A percentile compares a stretch with the other conserved stretches of the same genome.
Evolutionary conservation across 164 flowering plant species (phyloP).

Genomic region (Chloranthus sessilifolius): DNA sequence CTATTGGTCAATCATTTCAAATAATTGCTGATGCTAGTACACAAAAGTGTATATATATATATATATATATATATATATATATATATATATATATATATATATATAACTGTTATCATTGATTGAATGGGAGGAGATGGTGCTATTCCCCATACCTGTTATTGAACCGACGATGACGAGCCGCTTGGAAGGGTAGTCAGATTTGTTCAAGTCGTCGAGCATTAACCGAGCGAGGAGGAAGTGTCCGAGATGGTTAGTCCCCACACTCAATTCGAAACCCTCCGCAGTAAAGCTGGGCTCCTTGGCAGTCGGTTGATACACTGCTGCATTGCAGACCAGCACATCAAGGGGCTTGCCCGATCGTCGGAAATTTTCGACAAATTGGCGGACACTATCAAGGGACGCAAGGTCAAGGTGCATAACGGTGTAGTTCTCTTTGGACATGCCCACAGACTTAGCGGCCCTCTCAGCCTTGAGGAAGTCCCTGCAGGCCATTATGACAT

Average conservation of each 20-base stretch:
- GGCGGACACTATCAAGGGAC: constrained; percentile 94
- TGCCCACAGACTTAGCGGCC: constrained; percentile 85
- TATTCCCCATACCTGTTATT: constrained; percentile 97
- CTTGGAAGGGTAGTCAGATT: constrained; percentile 86
- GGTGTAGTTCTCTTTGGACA: constrained; percentile 73
- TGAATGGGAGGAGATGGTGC: too few species aligned
- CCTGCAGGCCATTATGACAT: constrained; percentile 92
- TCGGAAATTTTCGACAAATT: constrained; percentile 76
- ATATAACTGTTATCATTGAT: too few species aligned
- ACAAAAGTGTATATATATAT: too few species aligned
- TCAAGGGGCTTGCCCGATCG: constrained; percentile 73
- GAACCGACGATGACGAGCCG: constrained; percentile 94
- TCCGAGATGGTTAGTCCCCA: constrained; percentile 93
- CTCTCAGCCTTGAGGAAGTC: constrained; percentile 94
- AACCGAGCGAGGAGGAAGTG: constrained; percentile 84
- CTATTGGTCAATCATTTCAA: too few species aligned
- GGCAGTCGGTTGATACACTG: constrained; percentile 90
- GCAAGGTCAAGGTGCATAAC: constrained; percentile 94
- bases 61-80: too few species aligned
- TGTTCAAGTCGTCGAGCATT: constrained; percentile 68
- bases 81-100: too few species aligned
- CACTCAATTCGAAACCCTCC: constrained; percentile 93
- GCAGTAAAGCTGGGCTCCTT: constrained; percentile 89
- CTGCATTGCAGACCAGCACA: constrained; percentile 95
- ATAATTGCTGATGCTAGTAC: too few species aligned